Conservation (phyloP, 2,329 filamentous ascomycete species). For the Hypoxylon sp. region DNA sequence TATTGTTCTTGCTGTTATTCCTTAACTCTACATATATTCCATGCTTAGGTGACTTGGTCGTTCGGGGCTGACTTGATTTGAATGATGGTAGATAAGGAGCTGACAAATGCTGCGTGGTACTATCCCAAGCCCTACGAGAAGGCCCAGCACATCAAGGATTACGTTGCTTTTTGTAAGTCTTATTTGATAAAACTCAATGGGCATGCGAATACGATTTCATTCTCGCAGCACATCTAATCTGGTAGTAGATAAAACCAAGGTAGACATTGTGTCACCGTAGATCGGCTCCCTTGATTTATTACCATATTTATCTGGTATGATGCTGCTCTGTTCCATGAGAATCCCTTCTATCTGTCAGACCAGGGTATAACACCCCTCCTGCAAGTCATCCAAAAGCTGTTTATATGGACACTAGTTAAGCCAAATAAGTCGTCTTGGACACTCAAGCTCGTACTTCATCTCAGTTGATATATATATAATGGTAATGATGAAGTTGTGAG, state of each 20-base stretch:
- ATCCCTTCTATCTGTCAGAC: too few relatives aligned
- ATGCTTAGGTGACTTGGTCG: too few relatives aligned
- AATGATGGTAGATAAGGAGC: slow-evolving; percentile 49
- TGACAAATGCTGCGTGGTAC: slow-evolving; percentile 66
- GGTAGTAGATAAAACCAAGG: slow-evolving; percentile 33
- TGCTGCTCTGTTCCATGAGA: too few relatives aligned
- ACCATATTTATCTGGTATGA: too few relatives aligned
- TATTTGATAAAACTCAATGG: not conserved
- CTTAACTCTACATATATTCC: too few relatives aligned
- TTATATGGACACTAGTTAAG: not conserved
- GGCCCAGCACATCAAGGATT: slow-evolving; percentile 59
- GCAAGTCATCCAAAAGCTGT: not conserved
- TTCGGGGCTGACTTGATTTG: not conserved
- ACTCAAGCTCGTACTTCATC: not conserved
- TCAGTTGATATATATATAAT: not conserved
- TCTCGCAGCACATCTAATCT: slow-evolving; percentile 3
- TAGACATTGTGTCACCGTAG: slow-evolving; percentile 25
- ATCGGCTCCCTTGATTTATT: not conserved
- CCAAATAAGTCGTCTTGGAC: not conserved
- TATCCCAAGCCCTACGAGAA: slow-evolving; percentile 60
- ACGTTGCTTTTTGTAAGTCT: slow-evolving; percentile 65
- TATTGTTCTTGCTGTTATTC: slow-evolving; percentile 31
- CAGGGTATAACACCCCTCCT: not conserved
- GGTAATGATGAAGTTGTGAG: not conserved
- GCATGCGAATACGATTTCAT: too few relatives aligned